Base-by-base conservation (phyloP, 2,329 filamentous ascomycete genomes). In the Aureobasidium sp. region DNA sequence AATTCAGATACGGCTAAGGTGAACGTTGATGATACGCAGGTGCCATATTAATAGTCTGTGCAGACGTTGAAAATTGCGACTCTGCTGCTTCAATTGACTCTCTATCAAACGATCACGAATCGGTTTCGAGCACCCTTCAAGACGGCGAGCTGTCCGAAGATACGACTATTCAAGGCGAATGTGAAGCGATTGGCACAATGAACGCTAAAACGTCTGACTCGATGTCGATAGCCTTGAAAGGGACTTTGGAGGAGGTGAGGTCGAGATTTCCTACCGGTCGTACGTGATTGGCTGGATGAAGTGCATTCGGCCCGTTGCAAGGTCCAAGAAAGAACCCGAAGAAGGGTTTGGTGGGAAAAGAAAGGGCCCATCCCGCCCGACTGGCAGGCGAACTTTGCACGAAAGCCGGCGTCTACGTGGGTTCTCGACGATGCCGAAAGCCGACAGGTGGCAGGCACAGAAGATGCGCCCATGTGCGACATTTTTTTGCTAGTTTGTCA, bases 51-150 rank as follows among this genome's bases (percentile, higher is more conserved):
- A 42, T 27, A 49, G 57, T 60, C 57, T 51, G 57, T 60, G 57
- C 57, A 34, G 45, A 44, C 57, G 57, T 60, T 60, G 34, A 17
- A 60, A 42, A 60, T 60, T 60, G 57, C 57, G 45, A 60, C 57
- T 60, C 57, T 60, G 57, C 45, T 60, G 36, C 57, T 49, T 49
- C 22, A 31, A 15, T 49, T 60, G 57, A 49, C 57, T 60, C 44
- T 60, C 34, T 51, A 42, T 51, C 57, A 51, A 51, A 60, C 57
- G 36, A 36, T 14, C 41, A 42, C 41, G n/a, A 22, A 44, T n/a
- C 15, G 36, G 8, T n/a, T 42, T 17, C 3, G 22, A 20, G 39
- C 12, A 9, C n/a, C 25, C 29, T 47, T 9, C 31, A 20, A 37
- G 42, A 44, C 27, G 53, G 53, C 45, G 39, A 45, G 34, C 27